Evolutionary conservation across 192 early-diverging fungal species (phyloP).

Genomic region (Paraglomus occultum): DNA sequence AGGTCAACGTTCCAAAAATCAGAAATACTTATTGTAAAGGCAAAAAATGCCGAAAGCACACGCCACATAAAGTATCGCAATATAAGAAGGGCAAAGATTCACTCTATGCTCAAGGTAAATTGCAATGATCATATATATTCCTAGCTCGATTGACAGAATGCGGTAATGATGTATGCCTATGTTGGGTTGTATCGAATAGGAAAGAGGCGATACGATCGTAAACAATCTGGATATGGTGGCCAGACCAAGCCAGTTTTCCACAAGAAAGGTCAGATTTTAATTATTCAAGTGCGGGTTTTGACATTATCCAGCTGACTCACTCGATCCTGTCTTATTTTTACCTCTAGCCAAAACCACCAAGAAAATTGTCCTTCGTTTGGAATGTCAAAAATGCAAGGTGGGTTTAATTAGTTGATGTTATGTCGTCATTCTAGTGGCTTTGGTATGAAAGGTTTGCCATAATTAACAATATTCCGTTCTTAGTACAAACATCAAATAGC

Average conservation of each 20-base stretch:
- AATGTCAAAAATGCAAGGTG: slow-evolving; percentile 94
- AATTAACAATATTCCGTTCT: slow-evolving; percentile 1
- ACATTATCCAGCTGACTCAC: too few species aligned
- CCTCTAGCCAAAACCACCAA: slow-evolving; percentile 95
- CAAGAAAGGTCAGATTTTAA: slow-evolving; percentile 73
- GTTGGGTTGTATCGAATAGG: slow-evolving; percentile 35
- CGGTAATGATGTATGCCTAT: not conserved
- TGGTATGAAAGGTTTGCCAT: not conserved
- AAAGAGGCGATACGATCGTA: slow-evolving; percentile 95
- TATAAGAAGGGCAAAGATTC: slow-evolving; percentile 99
- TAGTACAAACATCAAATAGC: slow-evolving; percentile 95
- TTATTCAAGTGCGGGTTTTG: not conserved
- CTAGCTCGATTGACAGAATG: not conserved
- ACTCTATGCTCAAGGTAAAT: slow-evolving; percentile 94
- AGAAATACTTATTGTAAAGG: slow-evolving; percentile 99
- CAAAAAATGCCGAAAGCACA: slow-evolving; percentile 97
- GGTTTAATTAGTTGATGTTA: not conserved
- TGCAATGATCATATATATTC: not conserved
- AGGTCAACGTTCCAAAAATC: slow-evolving; percentile 99
- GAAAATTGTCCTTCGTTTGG: slow-evolving; percentile 98
- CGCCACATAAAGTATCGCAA: slow-evolving; percentile 99
- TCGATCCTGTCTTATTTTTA: not conserved
- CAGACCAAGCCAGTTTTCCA: slow-evolving; percentile 99
- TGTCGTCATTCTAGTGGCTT: too few species aligned
- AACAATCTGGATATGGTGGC: slow-evolving; percentile 99